Evolutionary conservation across 106 monocot species (phyloP).

Genomic region (Acorus calamus): DNA sequence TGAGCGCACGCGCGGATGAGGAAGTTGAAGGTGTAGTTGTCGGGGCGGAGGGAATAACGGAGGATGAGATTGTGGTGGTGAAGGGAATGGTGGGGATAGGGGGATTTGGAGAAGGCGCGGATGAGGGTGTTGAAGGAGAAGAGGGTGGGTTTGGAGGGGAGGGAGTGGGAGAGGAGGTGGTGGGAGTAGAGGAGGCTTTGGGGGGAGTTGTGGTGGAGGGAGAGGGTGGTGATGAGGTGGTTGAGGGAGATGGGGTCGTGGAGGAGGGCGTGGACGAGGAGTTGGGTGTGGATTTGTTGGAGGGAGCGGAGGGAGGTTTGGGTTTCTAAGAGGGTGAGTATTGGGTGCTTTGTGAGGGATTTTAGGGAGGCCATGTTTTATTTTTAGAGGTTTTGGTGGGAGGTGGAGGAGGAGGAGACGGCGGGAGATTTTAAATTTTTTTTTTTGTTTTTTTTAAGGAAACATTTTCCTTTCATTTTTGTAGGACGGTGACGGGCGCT

Average conservation of each 20-base stretch:
- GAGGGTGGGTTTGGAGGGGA: constrained; percentile 9
- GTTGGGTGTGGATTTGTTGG: constrained; percentile 2
- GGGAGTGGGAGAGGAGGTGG: constrained; percentile 31
- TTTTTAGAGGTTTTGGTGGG: too few relatives aligned
- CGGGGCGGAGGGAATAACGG: constrained; percentile 21
- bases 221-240: constrained; percentile 20
- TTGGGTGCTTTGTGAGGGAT: too few relatives aligned
- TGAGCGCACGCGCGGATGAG: constrained; percentile 45
- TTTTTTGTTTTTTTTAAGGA: too few relatives aligned
- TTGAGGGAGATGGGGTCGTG: constrained; percentile 4
- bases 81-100: constrained; percentile 26
- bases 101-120: constrained; percentile 40
- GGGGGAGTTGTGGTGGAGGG: constrained; percentile 22
- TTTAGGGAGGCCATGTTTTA: too few relatives aligned
- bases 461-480: too few relatives aligned
- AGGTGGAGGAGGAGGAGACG: too few relatives aligned
- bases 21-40: constrained; percentile 76
- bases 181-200: constrained; percentile 25
- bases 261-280: constrained; percentile 8
- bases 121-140: constrained; percentile 53
- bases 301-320: too few relatives aligned
- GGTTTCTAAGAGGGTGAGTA: too few relatives aligned
- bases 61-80: constrained; percentile 36
- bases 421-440: too few relatives aligned
- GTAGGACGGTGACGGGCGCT: too few relatives aligned